Percentiles rank a stretch among this genome's conserved stretches.
phyloP scores from a whole-genome alignment of 108 stramenopile genomes.

The Skeletonema costatum region DNA sequence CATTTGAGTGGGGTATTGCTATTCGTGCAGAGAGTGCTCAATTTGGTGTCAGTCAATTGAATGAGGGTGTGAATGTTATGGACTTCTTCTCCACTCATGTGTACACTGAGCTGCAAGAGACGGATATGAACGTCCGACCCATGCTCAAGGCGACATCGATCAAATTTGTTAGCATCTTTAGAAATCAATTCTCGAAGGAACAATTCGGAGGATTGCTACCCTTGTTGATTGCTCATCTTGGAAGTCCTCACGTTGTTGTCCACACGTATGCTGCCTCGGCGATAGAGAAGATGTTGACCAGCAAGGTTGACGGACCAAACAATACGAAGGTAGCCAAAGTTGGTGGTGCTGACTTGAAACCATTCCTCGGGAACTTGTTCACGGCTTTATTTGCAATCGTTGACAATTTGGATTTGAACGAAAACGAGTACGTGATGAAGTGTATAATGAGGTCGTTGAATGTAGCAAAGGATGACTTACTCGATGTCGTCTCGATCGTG shows the following conservation, averaged over 20 bases:
- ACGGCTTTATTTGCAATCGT: constrained; percentile 88
- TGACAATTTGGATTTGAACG: constrained; percentile 78
- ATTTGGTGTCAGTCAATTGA: constrained; percentile 88
- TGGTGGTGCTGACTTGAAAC: constrained; percentile 67
- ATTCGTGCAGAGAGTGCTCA: constrained; percentile 80
- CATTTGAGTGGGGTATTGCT: constrained; percentile 90
- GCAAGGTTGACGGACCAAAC: constrained; percentile 57
- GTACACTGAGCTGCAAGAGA: constrained; percentile 88
- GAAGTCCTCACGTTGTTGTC: constrained; percentile 83
- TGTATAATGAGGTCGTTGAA: constrained; percentile 91
- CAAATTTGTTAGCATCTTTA: constrained; percentile 96
- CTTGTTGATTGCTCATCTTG: constrained; percentile 70
- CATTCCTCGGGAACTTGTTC: constrained; percentile 84
- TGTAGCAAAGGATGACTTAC: constrained; percentile 76
- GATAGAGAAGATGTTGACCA: constrained; percentile 88
- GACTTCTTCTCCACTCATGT: constrained; percentile 86
- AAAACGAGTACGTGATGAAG: constrained; percentile 99
- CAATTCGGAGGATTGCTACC: constrained; percentile 76
- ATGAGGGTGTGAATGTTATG: constrained; percentile 84
- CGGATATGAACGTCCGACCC: constrained; percentile 71
- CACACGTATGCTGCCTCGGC: constrained; percentile 94
- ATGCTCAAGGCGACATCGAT: constrained; percentile 93
- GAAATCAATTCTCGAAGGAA: constrained; percentile 87
- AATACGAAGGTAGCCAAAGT: constrained; percentile 59
- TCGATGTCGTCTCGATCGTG: constrained; percentile 86